Evolutionary conservation across 345 rosid species (phyloP).

Genomic region (Eucalyptus erythrocorys): DNA sequence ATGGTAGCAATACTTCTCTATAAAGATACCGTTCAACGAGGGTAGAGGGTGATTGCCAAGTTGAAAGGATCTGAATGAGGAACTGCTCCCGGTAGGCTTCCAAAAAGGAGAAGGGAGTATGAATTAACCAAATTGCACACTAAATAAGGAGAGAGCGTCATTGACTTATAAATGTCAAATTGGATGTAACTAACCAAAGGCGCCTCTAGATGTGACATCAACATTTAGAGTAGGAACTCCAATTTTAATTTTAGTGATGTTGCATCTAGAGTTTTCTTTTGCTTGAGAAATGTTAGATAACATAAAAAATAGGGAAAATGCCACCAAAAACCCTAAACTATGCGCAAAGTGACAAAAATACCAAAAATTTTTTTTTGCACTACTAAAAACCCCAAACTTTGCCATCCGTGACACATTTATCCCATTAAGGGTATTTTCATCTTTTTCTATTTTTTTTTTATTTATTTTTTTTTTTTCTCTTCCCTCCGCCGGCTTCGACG

Average conservation of each 20-base stretch:
- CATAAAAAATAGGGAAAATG: no score
- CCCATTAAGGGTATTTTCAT: no score
- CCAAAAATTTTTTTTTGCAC: no score
- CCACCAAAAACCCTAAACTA: no score
- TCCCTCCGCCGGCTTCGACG: no score
- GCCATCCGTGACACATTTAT: no score
- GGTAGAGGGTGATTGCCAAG: rapidly evolving
- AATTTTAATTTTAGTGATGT: neutral
- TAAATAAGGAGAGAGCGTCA: neutral
- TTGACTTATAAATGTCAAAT: neutral
- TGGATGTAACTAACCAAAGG: no score
- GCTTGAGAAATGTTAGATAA: neutral
- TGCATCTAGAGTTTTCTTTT: neutral
- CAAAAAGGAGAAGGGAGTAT: neutral
- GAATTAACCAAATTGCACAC: neutral
- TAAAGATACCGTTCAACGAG: neutral
- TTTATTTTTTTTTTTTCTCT: no score
- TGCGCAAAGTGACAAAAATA: no score
- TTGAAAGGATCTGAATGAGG: neutral
- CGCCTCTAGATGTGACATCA: rapidly evolving
- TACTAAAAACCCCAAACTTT: no score
- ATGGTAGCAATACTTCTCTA: neutral
- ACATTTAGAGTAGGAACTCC: neutral
- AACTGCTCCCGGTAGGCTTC: rapidly evolving
- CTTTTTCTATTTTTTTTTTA: no score